phyloP scores from a whole-genome alignment of 2,329 filamentous ascomycete genomes.

The Pestalotiopsis sp. region DNA sequence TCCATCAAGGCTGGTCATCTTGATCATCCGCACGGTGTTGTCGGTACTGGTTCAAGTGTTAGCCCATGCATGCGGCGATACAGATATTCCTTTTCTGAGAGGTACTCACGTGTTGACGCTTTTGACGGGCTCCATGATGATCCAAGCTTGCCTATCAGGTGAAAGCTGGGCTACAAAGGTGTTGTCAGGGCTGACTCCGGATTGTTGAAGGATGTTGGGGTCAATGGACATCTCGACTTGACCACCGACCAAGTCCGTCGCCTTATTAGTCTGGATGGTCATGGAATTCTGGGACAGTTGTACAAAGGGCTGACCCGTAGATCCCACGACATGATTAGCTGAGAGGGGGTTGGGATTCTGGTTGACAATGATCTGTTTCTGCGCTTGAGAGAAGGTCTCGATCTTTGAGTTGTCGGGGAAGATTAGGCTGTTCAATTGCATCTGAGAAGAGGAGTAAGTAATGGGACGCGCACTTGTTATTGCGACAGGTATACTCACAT shows the following conservation, averaged over 20 bases:
- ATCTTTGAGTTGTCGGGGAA: slow-evolving; percentile 25
- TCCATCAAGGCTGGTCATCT: slow-evolving; percentile 23
- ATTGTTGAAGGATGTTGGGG: slow-evolving; percentile 18
- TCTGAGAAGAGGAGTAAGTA: slow-evolving; percentile 8
- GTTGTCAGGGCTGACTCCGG: slow-evolving; percentile 22
- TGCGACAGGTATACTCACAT: slow-evolving; percentile 19
- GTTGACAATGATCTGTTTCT: slow-evolving; percentile 24
- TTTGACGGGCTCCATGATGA: slow-evolving; percentile 21
- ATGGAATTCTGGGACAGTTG: slow-evolving; percentile 24
- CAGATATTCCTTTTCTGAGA: neutral
- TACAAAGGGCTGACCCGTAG: slow-evolving; percentile 24
- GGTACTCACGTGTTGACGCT: slow-evolving; percentile 20
- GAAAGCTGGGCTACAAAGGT: slow-evolving; percentile 23
- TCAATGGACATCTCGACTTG: slow-evolving; percentile 25
- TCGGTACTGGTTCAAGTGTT: slow-evolving; percentile 15
- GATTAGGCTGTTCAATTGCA: slow-evolving; percentile 21
- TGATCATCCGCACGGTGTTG: slow-evolving; percentile 24
- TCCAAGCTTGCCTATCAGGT: slow-evolving; percentile 22
- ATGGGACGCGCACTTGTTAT: neutral
- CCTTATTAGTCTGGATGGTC: slow-evolving; percentile 23
- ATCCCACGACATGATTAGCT: slow-evolving; percentile 23
- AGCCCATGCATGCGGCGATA: neutral
- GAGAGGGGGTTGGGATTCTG: slow-evolving; percentile 23
- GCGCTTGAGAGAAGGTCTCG: slow-evolving; percentile 25
- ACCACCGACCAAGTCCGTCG: slow-evolving; percentile 22